Conservation (phyloP, 192 early-diverging fungal genomes). For the Hyaloraphidium curvatum region DNA sequence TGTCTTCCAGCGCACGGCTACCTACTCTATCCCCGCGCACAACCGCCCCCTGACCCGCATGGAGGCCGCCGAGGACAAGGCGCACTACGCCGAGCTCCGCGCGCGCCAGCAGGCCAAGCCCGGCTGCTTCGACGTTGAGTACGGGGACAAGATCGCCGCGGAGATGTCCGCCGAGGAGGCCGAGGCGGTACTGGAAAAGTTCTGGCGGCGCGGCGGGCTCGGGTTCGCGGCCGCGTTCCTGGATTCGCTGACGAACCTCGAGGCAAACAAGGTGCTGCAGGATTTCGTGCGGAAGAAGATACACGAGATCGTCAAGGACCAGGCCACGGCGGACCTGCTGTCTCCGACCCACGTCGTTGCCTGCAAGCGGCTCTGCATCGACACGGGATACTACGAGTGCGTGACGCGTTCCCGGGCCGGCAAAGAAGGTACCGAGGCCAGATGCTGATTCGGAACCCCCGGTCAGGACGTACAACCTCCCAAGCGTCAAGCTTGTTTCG, state of each 20-base stretch:
- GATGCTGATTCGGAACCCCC: too few relatives aligned
- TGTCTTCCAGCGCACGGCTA: background rate
- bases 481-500: background rate
- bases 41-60: background rate
- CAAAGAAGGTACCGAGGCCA: too few relatives aligned
- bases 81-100: background rate
- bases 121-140: too few relatives aligned
- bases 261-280: too few relatives aligned
- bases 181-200: background rate
- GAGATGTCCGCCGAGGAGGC: background rate
- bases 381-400: too few relatives aligned
- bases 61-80: background rate
- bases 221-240: background rate
- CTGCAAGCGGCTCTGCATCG: background rate
- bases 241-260: too few relatives aligned
- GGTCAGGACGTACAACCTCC: constrained; percentile 3
- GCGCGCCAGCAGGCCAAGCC: too few relatives aligned
- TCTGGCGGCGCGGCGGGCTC: background rate
- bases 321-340: background rate
- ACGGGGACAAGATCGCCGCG: too few relatives aligned
- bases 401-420: too few relatives aligned
- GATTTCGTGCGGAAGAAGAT: too few relatives aligned
- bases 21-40: background rate
- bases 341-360: background rate
- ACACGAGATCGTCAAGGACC: constrained; percentile 1